Evolutionary conservation across 2,329 filamentous ascomycete genomes (phyloP).

Genomic region (Hypoxylon sp.): DNA sequence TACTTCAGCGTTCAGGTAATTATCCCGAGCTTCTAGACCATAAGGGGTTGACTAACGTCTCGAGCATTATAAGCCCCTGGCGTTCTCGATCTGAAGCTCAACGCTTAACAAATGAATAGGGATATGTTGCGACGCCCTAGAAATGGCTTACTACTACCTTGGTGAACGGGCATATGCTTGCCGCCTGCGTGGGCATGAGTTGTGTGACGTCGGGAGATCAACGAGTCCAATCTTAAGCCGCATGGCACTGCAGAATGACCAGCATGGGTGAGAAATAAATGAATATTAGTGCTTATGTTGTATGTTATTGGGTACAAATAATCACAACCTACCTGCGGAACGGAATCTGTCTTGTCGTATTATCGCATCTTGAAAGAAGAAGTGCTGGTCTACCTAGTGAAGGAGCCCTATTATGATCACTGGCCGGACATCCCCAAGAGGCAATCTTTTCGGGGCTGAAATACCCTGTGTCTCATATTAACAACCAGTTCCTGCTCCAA

Average conservation of each 20-base stretch:
- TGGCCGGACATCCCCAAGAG: slow-evolving; percentile 31
- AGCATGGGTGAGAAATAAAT: neutral
- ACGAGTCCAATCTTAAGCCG: neutral
- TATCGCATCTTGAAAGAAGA: slow-evolving; percentile 6
- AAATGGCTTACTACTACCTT: neutral
- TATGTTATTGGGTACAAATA: neutral
- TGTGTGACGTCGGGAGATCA: slow-evolving; percentile 13
- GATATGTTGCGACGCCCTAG: neutral
- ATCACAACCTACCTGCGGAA: neutral
- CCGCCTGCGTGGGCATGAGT: neutral
- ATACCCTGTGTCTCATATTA: neutral
- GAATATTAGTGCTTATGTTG: neutral
- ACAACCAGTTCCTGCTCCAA: neutral
- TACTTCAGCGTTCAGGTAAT: neutral
- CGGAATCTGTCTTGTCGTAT: slow-evolving; percentile 2
- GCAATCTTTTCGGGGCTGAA: slow-evolving; percentile 1
- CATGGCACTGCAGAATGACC: neutral
- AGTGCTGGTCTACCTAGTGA: neutral
- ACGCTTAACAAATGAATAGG: neutral
- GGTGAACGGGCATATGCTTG: neutral
- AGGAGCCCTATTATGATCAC: neutral
- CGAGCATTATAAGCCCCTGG: neutral
- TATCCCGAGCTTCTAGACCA: neutral
- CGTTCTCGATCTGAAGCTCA: neutral
- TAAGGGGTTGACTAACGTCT: neutral